Evolutionary conservation across 257 asterid genomes (phyloP).

Genomic region (Solanum pinnatisectum): DNA sequence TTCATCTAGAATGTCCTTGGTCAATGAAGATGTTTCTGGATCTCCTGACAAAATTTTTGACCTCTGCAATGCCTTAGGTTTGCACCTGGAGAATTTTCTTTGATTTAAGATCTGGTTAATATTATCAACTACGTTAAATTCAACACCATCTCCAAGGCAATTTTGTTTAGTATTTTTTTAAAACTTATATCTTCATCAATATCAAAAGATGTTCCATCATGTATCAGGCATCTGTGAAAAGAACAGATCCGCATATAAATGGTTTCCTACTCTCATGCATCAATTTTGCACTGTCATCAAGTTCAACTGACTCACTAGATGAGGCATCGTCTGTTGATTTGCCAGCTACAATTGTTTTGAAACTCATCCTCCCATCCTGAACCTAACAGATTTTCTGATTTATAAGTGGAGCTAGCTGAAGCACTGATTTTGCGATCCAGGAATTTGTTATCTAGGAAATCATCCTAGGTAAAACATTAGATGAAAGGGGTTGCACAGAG

Average conservation of each 20-base stretch:
- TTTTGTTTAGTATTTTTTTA: neutral
- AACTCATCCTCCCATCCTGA: slow-evolving; percentile 27
- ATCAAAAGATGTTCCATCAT: slow-evolving; percentile 22
- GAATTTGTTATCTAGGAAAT: slow-evolving; percentile 7
- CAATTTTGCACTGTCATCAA: slow-evolving; percentile 17
- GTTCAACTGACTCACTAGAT: slow-evolving; percentile 20
- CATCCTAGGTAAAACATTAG: slow-evolving; percentile 21
- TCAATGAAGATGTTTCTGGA: neutral
- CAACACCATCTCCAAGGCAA: neutral
- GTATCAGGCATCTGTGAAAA: slow-evolving; percentile 23
- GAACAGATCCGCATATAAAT: slow-evolving; percentile 38
- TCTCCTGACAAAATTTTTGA: neutral
- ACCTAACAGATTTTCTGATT: slow-evolving; percentile 13
- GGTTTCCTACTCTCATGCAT: slow-evolving; percentile 22
- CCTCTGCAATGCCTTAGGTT: neutral
- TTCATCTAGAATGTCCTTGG: neutral
- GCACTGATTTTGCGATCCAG: slow-evolving; percentile 9
- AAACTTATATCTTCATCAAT: slow-evolving; percentile 26
- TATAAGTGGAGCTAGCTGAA: slow-evolving; percentile 21
- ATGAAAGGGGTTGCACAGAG: slow-evolving; percentile 13
- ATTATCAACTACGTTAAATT: neutral
- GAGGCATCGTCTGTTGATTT: slow-evolving; percentile 10
- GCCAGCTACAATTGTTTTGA: slow-evolving; percentile 15
- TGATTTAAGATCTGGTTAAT: neutral
- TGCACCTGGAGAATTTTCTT: neutral